Conservation (phyloP, 2,329 filamentous ascomycete genomes). For the Geosmithia putterillii region DNA sequence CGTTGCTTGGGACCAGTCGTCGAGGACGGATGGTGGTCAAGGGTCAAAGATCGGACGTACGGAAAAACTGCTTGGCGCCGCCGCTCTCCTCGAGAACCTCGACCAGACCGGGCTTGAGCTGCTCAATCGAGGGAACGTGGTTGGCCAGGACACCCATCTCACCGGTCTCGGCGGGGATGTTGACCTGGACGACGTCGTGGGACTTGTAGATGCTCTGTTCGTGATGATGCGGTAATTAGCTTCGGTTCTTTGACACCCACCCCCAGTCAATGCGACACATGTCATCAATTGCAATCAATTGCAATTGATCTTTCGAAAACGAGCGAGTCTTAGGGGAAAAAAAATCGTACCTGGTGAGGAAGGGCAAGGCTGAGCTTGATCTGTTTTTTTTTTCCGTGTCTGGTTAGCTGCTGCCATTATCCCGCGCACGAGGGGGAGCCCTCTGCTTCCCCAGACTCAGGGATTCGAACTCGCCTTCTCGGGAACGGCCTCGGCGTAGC, state of each 20-base stretch:
- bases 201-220: slow-evolving; percentile 57
- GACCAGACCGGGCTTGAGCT: slow-evolving; percentile 93
- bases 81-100: slow-evolving; percentile 92
- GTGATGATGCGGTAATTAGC: slow-evolving; percentile 37
- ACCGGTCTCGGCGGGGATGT: slow-evolving; percentile 93
- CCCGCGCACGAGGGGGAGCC: not conserved
- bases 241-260: slow-evolving; percentile 12
- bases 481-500: slow-evolving; percentile 77
- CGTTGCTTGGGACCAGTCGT: not conserved
- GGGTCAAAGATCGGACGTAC: slow-evolving; percentile 39
- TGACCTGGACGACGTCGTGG: slow-evolving; percentile 79
- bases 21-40: not conserved
- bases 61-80: slow-evolving; percentile 91
- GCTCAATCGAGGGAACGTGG: slow-evolving; percentile 98
- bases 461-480: slow-evolving; percentile 52
- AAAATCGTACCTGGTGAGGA: slow-evolving; percentile 80
- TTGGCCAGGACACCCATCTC: slow-evolving; percentile 99
- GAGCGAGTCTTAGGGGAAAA: too few relatives aligned
- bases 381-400: slow-evolving; percentile 21
- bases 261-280: slow-evolving; percentile 3
- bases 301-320: not conserved
- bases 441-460: not conserved
- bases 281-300: slow-evolving; percentile 2
- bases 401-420: slow-evolving; percentile 5
- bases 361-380: slow-evolving; percentile 98